These are phyloP conservation scores for Salix arbutifolia DNA, from an alignment of 345 rosid species.

Conservation along the genomic window DNA sequence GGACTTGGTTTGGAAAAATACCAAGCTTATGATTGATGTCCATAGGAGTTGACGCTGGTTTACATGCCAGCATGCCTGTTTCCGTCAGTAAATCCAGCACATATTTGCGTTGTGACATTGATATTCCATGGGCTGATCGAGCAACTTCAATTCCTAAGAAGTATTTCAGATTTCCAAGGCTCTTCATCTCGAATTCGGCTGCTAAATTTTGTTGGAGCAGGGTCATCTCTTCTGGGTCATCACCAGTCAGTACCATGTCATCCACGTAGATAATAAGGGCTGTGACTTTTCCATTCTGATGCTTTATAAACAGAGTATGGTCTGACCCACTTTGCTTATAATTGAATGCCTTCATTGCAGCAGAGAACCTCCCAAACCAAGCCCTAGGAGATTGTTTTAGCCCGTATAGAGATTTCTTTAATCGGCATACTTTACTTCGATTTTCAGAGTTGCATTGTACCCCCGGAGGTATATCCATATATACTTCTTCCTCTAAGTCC, in stretches of 20 bases:
- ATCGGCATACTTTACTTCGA: no score
- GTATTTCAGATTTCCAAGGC: neutral
- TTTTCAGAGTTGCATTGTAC: no score
- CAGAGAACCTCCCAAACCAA: neutral
- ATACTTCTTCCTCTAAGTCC: no score
- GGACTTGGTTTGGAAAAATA: no score
- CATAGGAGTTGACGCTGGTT: no score
- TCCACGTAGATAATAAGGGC: neutral
- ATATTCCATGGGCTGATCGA: neutral
- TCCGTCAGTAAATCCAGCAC: no score
- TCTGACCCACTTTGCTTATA: neutral
- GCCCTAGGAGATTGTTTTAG: no score
- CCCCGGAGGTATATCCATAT: no score
- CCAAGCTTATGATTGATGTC: no score
- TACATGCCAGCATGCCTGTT: no score
- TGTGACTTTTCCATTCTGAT: no score
- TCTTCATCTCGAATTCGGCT: neutral
- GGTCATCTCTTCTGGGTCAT: neutral
- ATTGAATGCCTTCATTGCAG: neutral
- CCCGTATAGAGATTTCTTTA: no score
- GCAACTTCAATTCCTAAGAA: neutral
- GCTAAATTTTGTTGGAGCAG: neutral
- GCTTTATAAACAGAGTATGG: neutral
- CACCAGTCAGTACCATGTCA: neutral
- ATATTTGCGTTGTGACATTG: neutral